A percentile compares a stretch with the other conserved stretches of the same genome.
These are phyloP conservation scores for Stachybotrys elegans DNA, from an alignment of 2,329 filamentous ascomycete species.

Conservation along the genomic window DNA sequence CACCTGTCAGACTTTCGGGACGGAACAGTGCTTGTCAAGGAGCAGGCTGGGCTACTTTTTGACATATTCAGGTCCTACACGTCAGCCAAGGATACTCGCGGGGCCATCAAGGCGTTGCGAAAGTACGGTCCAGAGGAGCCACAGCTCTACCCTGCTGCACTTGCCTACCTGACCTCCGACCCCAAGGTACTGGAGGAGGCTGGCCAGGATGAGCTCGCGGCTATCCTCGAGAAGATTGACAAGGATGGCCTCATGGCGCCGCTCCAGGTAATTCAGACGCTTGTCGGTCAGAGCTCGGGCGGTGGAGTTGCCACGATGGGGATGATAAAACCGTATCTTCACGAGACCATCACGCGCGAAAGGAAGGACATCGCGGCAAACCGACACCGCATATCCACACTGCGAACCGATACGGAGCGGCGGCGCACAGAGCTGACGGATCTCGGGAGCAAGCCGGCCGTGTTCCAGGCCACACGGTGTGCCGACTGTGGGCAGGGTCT, in stretches of 20 bases:
- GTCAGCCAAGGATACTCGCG: slow-evolving; percentile 81
- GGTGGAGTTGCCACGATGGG: slow-evolving; percentile 85
- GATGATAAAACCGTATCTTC: slow-evolving; percentile 90
- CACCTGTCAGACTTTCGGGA: slow-evolving; percentile 86
- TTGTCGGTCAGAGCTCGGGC: slow-evolving; percentile 54
- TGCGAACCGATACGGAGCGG: slow-evolving; percentile 75
- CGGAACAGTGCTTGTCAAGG: slow-evolving; percentile 86
- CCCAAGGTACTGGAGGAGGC: slow-evolving; percentile 77
- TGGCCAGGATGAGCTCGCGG: slow-evolving; percentile 73
- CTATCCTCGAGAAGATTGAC: slow-evolving; percentile 80
- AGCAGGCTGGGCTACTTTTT: slow-evolving; percentile 84
- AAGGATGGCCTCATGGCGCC: slow-evolving; percentile 90
- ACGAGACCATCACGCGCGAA: slow-evolving; percentile 83
- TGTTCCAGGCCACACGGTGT: slow-evolving; percentile 89
- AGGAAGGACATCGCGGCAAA: slow-evolving; percentile 79
- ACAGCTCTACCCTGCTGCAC: slow-evolving; percentile 83
- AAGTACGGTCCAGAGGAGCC: slow-evolving; percentile 93
- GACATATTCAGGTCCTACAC: slow-evolving; percentile 98
- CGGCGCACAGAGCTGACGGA: slow-evolving; percentile 76
- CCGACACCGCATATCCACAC: slow-evolving; percentile 73
- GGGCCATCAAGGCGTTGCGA: slow-evolving; percentile 80
- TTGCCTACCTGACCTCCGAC: slow-evolving; percentile 90
- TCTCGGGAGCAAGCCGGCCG: slow-evolving; percentile 71
- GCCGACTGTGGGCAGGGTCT: slow-evolving; percentile 72
- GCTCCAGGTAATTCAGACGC: slow-evolving; percentile 90